These are phyloP conservation scores for Wickerhamiella azymoides DNA, from an alignment of 805 yeast genomes.

Conservation along the genomic window DNA sequence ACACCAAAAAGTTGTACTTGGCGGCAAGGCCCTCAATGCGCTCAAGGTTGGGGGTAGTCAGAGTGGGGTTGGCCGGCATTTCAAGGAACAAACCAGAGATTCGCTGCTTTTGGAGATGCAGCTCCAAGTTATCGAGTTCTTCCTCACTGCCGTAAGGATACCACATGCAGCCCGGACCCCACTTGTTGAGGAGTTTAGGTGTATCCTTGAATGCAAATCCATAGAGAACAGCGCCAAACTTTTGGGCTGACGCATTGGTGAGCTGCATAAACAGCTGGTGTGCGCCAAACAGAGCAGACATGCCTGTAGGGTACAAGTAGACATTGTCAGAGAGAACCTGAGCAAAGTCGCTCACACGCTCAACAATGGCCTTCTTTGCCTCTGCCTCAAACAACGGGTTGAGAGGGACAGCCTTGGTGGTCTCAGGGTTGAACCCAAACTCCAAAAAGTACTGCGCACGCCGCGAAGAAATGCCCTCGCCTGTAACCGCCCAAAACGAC, in stretches of 20 bases:
- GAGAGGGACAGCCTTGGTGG: conserved; percentile 60
- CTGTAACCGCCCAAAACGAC: conserved; percentile 5
- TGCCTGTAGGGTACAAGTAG: conserved; percentile 60
- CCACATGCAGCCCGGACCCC: conserved; percentile 68
- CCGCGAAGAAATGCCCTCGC: conserved; percentile 7
- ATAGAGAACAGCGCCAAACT: conserved; percentile 31
- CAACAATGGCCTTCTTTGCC: conserved; percentile 30
- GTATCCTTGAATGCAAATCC: conserved; percentile 82
- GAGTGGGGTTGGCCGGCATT: conserved; percentile 65
- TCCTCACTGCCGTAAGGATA: conserved; percentile 64
- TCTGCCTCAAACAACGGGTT: conserved; percentile 58
- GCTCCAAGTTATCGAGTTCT: conserved; percentile 40
- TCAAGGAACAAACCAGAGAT: conserved; percentile 50
- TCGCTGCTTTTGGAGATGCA: conserved; percentile 28
- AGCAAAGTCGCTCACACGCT: conserved; percentile 13
- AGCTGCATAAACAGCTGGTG: conserved; percentile 30
- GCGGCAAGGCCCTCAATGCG: conserved; percentile 44
- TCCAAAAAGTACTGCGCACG: conserved; percentile 5
- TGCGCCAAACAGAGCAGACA: conserved; percentile 63
- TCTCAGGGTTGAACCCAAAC: conserved; percentile 77
- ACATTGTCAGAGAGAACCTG: conserved; percentile 35
- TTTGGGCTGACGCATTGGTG: conserved; percentile 11
- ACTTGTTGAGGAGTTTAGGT: conserved; percentile 52
- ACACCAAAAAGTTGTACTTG: conserved; percentile 48
- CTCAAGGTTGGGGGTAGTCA: conserved; percentile 55